A percentile compares a stretch with the other conserved stretches of the same genome.
Evolutionary conservation across 2,329 filamentous ascomycete genomes (phyloP).

Genomic region (Fusarium sp.): DNA sequence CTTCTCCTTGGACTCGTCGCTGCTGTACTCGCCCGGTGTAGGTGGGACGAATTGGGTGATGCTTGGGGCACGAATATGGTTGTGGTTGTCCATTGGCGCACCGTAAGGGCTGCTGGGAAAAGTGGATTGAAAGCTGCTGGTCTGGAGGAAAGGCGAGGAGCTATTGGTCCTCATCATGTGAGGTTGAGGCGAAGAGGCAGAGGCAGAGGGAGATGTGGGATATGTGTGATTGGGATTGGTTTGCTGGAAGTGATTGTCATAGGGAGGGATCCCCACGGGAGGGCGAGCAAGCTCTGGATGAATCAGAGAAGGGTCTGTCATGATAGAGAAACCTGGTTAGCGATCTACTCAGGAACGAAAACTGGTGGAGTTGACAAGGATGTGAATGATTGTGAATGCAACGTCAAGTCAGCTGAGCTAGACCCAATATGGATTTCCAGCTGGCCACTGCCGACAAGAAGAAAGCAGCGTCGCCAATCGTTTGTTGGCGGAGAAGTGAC

Average conservation of each 20-base stretch:
- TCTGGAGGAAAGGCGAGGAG: conserved; percentile 76
- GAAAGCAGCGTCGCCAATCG: conserved; percentile 40
- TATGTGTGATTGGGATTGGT: conserved; percentile 58
- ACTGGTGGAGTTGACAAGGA: conserved; percentile 31
- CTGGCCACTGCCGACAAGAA: conserved; percentile 43
- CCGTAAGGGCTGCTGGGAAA: conserved; percentile 68
- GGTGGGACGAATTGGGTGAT: conserved; percentile 77
- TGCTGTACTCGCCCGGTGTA: conserved; percentile 69
- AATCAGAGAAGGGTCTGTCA: conserved; percentile 68
- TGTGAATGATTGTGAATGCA: conserved; percentile 21
- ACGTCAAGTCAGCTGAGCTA: conserved; percentile 30
- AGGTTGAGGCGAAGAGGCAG: conserved; percentile 64
- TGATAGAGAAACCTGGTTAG: conserved; percentile 54
- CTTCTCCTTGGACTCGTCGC: conserved; percentile 75
- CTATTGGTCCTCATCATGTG: conserved; percentile 66
- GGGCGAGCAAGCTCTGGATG: conserved; percentile 66
- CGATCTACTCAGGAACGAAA: conserved; percentile 33
- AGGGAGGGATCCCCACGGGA: conserved; percentile 61
- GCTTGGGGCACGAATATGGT: conserved; percentile 72
- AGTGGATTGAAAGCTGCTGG: conserved; percentile 64
- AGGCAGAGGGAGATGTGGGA: conserved; percentile 74
- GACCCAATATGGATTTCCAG: conserved; percentile 40
- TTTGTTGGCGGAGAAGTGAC: conserved; percentile 36
- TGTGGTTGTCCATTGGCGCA: conserved; percentile 59
- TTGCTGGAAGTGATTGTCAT: conserved; percentile 64